Conservation (phyloP, 352 stramenopile genomes). For the Globisporangium paroecandrum region DNA sequence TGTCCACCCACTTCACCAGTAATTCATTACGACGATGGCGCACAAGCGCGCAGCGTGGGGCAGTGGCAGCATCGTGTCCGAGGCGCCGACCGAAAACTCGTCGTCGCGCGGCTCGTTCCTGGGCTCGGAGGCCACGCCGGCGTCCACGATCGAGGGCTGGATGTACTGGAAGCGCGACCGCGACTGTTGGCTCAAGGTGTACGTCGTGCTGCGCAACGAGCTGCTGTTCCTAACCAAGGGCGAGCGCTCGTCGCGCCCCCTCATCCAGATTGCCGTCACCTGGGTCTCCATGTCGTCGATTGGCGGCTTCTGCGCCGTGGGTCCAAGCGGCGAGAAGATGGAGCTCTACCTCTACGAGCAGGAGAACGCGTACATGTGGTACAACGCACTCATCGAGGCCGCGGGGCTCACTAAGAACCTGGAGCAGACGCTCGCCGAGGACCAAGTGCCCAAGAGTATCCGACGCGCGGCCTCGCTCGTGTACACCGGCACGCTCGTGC, state of each 20-base stretch:
- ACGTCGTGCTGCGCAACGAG: constrained; percentile 61
- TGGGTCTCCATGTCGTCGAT: constrained; percentile 44
- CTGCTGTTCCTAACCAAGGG: constrained; percentile 65
- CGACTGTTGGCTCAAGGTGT: constrained; percentile 77
- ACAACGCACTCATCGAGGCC: constrained; percentile 66
- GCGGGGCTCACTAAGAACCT: constrained; percentile 45
- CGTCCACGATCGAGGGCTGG: constrained; percentile 45
- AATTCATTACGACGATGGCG: constrained; percentile 18
- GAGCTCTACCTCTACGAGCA: constrained; percentile 74
- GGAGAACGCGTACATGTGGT: constrained; percentile 45
- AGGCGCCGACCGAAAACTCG: constrained; percentile 36
- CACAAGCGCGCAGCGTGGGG: constrained; percentile 24
- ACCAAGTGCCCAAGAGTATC: constrained; percentile 18
- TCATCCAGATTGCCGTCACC: constrained; percentile 68
- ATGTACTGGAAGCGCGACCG: constrained; percentile 72
- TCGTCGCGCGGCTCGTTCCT: constrained; percentile 28
- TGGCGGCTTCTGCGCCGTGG: constrained; percentile 45
- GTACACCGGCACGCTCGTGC: constrained; percentile 65
- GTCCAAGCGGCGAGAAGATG: constrained; percentile 61
- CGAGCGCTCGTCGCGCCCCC: constrained; percentile 26
- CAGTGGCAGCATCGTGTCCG: constrained; percentile 41
- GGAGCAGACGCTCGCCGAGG: constrained; percentile 35
- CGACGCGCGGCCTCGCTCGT: constrained; percentile 16
- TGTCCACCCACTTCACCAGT: too few relatives aligned
- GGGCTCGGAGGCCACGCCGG: constrained; percentile 19